Evolutionary conservation across 2,329 filamentous ascomycete species (phyloP), one percentile per base, ranked within the genome.

Genomic region (Conoideocrella luteorostrata): DNA sequence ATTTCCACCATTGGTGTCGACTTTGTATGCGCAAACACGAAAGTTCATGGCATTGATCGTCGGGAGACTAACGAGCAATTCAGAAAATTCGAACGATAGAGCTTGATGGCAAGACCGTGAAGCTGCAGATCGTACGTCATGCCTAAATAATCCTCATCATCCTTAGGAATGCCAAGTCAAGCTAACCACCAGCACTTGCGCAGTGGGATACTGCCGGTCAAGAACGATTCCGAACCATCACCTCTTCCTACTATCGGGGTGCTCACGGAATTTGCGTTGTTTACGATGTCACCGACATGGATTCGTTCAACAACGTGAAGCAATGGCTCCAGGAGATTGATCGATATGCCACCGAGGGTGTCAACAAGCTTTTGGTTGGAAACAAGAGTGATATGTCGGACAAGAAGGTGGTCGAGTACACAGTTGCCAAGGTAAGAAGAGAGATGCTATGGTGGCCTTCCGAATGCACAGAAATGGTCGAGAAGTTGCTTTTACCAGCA

Each of bases 331-430:
- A 98, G 71, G 93, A 98, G 75, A 98, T 98, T 60, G 93, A 98
- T 75, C 84, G 93, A 68, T 97, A 98, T 63, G 93, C 93, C 58
- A 98, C 93, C 56, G 93, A 98, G 73, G 93, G 93, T 54, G 93
- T 98, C 64, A 98, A 98, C 82, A 98, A 98, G 80, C 80, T 98
- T 55, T 83, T 98, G 50, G 91, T 98, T 51, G 93, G 93, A 64
- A 98, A 98, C 86, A 98, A 98, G 86, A 95, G 89, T 72, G 93
- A 98, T 86, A 97, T 98, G 89, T 83, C 91, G 48, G 93, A 98
- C 74, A 98, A 98, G 86, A 98, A 97, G 78, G 93, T 97, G 32
- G 93, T 98, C 50, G 93, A 98, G 70, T 98, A 98, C 80, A 95
- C 89, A 52, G 93, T 97, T 56, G 93, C 93, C 58, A 98, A 98